These are phyloP conservation scores for Acacia concinna DNA, from an alignment of 331 rosid species.

Conservation along the genomic window DNA sequence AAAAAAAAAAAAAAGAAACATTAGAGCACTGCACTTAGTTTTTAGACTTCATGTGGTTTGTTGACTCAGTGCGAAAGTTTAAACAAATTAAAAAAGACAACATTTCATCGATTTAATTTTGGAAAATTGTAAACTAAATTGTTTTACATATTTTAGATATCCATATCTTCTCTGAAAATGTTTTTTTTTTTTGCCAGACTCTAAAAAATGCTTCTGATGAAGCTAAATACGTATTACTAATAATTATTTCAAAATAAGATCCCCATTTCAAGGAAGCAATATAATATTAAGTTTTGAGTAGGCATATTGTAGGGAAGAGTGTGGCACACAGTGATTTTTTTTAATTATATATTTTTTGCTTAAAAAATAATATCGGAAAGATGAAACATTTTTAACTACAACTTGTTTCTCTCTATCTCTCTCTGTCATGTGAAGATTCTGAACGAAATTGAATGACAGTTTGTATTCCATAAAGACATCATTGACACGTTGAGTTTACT, in stretches of 20 bases:
- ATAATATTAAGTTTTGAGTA: background rate
- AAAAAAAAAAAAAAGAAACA: too few species aligned
- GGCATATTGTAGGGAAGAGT: background rate
- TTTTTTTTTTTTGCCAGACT: too few species aligned
- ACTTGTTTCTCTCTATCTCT: background rate
- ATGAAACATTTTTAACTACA: background rate
- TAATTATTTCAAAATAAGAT: background rate
- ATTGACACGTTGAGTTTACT: constrained; percentile 52
- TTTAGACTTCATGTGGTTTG: too few species aligned
- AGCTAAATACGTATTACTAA: background rate
- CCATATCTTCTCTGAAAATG: background rate
- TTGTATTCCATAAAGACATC: constrained; percentile 52
- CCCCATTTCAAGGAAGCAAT: background rate
- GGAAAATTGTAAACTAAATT: too few species aligned
- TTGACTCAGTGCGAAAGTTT: too few species aligned
- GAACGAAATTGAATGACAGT: constrained; percentile 44
- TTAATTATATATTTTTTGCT: background rate
- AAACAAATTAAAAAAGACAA: background rate
- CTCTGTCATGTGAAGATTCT: constrained; percentile 55
- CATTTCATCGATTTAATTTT: background rate
- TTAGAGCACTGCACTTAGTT: too few species aligned
- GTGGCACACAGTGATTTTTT: background rate
- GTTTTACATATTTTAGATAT: background rate
- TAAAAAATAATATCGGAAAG: background rate
- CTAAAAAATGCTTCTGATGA: too few species aligned